Base-by-base conservation (phyloP, 805 yeast genomes). In the Ogataea corticis region DNA sequence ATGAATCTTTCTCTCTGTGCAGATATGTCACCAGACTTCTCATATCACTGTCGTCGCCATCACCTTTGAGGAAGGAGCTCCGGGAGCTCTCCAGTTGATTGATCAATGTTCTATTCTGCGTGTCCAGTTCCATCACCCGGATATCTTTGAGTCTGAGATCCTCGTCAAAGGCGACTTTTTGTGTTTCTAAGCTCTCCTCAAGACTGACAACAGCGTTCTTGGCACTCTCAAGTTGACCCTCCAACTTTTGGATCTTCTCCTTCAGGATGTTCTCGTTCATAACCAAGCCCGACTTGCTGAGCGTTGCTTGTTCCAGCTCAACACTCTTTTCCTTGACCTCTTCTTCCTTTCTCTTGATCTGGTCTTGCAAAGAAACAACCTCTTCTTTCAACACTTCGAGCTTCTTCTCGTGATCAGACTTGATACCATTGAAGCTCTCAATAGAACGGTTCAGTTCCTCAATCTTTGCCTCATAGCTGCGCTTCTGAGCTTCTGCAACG, bases 1-100 rank as follows among this genome's bases (percentile, higher is more conserved):
- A 72, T 4, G 83, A 70, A 50, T 89, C 96, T 56, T 83, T 85
- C 53, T 87, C 95, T 49, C 84, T 80, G 37, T 91, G 82, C 46
- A 89, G 68, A 55, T 76, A 82, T 1, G 73, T 60, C 29, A 89
- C 67, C 21, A 88, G 73, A 50, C 83, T 82, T 33, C 73, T 71
- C 51, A 75, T 57, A 41, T 71, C 75, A 38, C 57, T 56, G 33
- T 57, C 63, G n/a, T 47, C 47, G 4, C 46, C 51, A 25, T 5
- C 56, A 43, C 44, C 33, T 2, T 49, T 48, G 28, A 42, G 42
- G 23, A 48, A 44, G 5, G 51, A 38, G 4, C 44, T 34, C 15
- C 60, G 54, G 0, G 59, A 46, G 17, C 54, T 61, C 38, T 65
- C 92, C 21, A 89, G 63, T 62, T 87, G 94, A 51, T 81, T 82